Conservation (phyloP, 495 filamentous ascomycete genomes). For the Penicillium bialowiezense region DNA sequence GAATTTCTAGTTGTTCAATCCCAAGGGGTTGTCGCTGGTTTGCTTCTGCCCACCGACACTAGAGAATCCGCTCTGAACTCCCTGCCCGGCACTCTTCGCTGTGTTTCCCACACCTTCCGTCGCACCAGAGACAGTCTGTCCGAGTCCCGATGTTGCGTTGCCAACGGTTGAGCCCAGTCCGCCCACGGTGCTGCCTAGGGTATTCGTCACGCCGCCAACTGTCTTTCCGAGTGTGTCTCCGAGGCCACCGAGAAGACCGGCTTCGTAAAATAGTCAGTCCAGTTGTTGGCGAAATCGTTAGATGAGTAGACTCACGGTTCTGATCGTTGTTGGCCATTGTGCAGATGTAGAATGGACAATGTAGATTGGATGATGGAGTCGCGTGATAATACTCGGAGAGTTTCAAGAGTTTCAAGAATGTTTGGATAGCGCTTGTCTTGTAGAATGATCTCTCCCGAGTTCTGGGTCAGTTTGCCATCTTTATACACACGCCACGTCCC, state of each 20-base stretch:
- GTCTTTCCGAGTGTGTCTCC: conserved; percentile 37
- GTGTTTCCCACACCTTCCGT: conserved; percentile 35
- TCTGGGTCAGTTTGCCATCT: neutral
- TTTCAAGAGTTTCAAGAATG: too few relatives aligned
- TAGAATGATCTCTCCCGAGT: too few relatives aligned
- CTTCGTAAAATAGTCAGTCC: neutral
- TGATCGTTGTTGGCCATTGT: conserved; percentile 4
- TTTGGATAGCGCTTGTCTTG: too few relatives aligned
- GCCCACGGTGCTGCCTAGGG: conserved; percentile 28
- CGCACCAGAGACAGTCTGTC: conserved; percentile 31
- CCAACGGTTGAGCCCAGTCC: conserved; percentile 37
- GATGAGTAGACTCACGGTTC: neutral
- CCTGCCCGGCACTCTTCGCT: conserved; percentile 23
- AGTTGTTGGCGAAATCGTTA: neutral
- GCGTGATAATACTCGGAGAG: neutral
- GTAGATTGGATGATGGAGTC: neutral
- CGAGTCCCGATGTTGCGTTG: conserved; percentile 29
- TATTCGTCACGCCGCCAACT: conserved; percentile 35
- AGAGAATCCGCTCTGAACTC: conserved; percentile 5
- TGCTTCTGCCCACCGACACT: conserved; percentile 23
- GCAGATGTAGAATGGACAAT: neutral
- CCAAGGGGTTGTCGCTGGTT: conserved; percentile 24
- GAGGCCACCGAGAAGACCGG: conserved; percentile 31
- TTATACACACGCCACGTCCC: neutral
- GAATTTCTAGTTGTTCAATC: conserved; percentile 13